Conservation (phyloP, 345 rosid species). For the Aethionema arabicum region DNA sequence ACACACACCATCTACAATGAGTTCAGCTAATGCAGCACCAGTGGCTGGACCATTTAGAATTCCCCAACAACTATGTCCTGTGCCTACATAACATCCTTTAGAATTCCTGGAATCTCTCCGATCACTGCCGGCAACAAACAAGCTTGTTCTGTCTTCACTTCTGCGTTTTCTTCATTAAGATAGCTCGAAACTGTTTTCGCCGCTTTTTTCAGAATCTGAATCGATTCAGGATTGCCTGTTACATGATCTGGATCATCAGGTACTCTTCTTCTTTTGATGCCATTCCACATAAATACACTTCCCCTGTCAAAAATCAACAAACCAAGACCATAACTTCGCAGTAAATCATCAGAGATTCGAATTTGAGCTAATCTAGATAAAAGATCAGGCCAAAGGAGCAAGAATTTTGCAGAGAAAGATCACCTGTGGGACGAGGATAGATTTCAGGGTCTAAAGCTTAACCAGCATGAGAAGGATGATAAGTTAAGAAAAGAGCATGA, state of each 20-base stretch:
- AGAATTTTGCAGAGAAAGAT: neutral
- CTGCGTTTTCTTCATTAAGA: slow-evolving; percentile 54
- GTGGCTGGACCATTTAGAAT: slow-evolving; percentile 90
- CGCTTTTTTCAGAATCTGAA: slow-evolving; percentile 67
- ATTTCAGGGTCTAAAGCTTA: slow-evolving; percentile 73
- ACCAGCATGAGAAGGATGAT: slow-evolving; percentile 48
- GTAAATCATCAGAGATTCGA: too few relatives aligned
- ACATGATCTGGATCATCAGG: slow-evolving; percentile 80
- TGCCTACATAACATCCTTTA: slow-evolving; percentile 73
- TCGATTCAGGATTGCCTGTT: slow-evolving; percentile 58
- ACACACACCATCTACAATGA: slow-evolving; percentile 63
- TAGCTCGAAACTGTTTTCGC: slow-evolving; percentile 71
- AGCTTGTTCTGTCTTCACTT: slow-evolving; percentile 81
- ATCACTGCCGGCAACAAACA: slow-evolving; percentile 82
- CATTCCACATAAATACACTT: slow-evolving; percentile 92
- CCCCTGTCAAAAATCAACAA: slow-evolving; percentile 51
- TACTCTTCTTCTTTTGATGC: slow-evolving; percentile 63
- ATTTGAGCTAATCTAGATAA: too few relatives aligned
- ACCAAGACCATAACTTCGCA: neutral
- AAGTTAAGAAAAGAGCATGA: slow-evolving; percentile 69
- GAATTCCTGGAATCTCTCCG: slow-evolving; percentile 69
- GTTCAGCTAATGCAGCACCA: slow-evolving; percentile 85
- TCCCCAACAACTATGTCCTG: slow-evolving; percentile 94
- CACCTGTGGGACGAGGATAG: slow-evolving; percentile 81
- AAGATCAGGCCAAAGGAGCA: neutral